Evolutionary conservation across 108 stramenopile genomes (phyloP), one percentile per base, ranked within the genome.

Genomic region (Nitzschia sp.): DNA sequence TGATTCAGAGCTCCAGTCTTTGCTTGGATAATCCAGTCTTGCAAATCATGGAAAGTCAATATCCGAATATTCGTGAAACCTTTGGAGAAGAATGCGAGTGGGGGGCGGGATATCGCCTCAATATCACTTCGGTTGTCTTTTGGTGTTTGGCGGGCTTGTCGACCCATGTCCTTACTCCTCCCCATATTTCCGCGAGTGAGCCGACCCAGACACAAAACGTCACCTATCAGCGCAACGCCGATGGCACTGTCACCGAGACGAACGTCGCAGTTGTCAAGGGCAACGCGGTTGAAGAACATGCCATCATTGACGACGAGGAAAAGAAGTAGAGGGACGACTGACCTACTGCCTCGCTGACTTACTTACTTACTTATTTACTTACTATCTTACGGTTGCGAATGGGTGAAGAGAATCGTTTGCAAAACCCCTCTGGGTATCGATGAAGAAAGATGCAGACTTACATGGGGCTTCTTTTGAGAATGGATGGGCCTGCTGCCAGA

Each of bases 171-270:
- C 17, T 73, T 1, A 29, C 19, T 13, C 26, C 57, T 0, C 57
- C 65, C 16, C 31, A 57, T 19, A n/a, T 66, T 19, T 15, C 26
- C 19, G 17, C 6, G 13, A 34, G 36, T n/a, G 45, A 65, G n/a
- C 73, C 59, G n/a, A 64, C n/a, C 15, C 73, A 66, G 33, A 45
- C 64, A n/a, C 72, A 73, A 46, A 58, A 54, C 19, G 72, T 73
- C 3, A 73, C 72, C 13, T 73, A 73, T 48, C 63, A 63, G 47
- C 72, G 38, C 28, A 57, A 56, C 13, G 29, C 63, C 3, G 63
- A 73, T 65, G 72, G 72, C 0, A 73, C 35, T 6, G 56, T 73
- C 0, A 9, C 17, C 25, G 72, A 73, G 32, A 47, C 54, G 5
- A 53, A 65, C 44, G 28, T 73, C 15, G 28, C 26, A 21, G 23